Conservation (phyloP, 768 basidiomycete species). For the Dentipellis sp. region DNA sequence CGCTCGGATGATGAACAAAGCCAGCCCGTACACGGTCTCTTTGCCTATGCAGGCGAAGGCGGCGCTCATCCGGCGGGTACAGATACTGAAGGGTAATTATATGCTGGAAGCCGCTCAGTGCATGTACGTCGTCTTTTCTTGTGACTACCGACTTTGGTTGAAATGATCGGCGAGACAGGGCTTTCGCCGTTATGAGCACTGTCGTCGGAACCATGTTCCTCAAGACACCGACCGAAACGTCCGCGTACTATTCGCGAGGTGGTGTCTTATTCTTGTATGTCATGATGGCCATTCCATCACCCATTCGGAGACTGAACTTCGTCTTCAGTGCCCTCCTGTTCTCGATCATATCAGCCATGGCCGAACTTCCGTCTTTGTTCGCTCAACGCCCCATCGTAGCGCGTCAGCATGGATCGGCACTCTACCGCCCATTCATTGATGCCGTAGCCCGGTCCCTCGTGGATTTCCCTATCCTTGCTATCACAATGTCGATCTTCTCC, state of each 20-base stretch:
- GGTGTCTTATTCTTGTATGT: conserved; percentile 70
- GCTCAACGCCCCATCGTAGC: conserved; percentile 49
- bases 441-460: conserved; percentile 50
- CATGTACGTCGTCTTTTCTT: conserved; percentile 10
- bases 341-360: conserved; percentile 47
- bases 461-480: conserved; percentile 47
- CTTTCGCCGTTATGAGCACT: conserved; percentile 43
- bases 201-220: conserved; percentile 62
- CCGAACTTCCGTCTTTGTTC: conserved; percentile 52
- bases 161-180: conserved; percentile 23
- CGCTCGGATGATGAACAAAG: conserved; percentile 32
- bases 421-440: conserved; percentile 54
- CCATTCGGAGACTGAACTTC: background rate
- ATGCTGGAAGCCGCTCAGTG: conserved; percentile 21
- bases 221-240: conserved; percentile 41
- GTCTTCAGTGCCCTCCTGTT: conserved; percentile 44
- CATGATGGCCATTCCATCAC: too few species aligned
- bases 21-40: conserved; percentile 28
- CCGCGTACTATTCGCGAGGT: conserved; percentile 63
- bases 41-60: conserved; percentile 27
- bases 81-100: conserved; percentile 25
- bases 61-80: conserved; percentile 25
- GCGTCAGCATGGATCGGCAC: conserved; percentile 48
- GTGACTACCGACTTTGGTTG: background rate
- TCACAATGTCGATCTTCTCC: conserved; percentile 34